Percentiles rank a stretch among this genome's conserved stretches.
phyloP scores from a whole-genome alignment of 140 eudicot species.

The Anethum foeniculum region DNA sequence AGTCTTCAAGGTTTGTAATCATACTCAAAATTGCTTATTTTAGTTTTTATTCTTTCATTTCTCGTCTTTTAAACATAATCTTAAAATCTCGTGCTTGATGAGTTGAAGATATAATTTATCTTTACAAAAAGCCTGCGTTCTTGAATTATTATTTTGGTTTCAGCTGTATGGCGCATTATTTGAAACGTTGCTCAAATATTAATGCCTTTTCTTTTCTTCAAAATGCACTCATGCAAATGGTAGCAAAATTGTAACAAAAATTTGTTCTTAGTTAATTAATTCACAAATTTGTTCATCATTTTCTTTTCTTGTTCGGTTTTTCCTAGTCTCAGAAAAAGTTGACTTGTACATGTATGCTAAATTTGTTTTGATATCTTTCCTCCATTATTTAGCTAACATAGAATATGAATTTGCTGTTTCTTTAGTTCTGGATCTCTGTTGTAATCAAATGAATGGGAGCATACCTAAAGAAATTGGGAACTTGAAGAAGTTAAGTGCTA shows the following conservation, averaged over 20 bases:
- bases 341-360: not conserved
- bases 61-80: not conserved
- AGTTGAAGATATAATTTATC: not conserved
- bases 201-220: not conserved
- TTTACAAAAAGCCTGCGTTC: not conserved
- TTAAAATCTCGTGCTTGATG: not conserved
- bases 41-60: not conserved
- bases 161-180: not conserved
- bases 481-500: constrained; percentile 40
- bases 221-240: not conserved
- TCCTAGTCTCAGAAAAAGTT: not conserved
- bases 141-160: not conserved
- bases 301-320: no score
- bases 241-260: not conserved
- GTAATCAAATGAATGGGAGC: constrained; percentile 59
- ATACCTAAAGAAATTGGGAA: constrained; percentile 69
- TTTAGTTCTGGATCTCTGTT: constrained; percentile 62
- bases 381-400: not conserved
- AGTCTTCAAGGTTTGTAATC: constrained; percentile 67
- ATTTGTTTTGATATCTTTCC: not conserved
- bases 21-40: not conserved
- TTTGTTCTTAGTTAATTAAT: not conserved
- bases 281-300: not conserved
- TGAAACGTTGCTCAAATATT: not conserved
- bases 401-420: not conserved